Base-by-base conservation (phyloP, 83 land plant genomes). In the Isoetes engelmannii region DNA sequence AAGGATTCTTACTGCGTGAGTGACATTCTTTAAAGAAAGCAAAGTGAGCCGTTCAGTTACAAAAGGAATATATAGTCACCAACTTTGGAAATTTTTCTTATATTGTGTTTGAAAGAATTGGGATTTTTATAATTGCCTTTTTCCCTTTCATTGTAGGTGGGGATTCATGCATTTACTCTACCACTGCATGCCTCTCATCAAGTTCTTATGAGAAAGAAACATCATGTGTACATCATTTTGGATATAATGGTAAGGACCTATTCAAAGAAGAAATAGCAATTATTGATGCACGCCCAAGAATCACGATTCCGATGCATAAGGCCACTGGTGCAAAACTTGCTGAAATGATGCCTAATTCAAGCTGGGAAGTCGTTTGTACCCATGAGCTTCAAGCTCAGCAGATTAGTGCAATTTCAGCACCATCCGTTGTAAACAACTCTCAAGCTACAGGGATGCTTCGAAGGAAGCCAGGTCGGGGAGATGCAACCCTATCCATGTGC, bases 391-490 rank as follows among this genome's bases (percentile, higher is more conserved):
- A 63, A 50, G 74, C 74, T 13, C 15, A 12, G 15, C 55, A 13
- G 3, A 15, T 53, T 15, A 53, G 15, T 15, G 55, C 55, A 13
- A 53, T 13, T 53, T 12, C 55, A 15, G 15, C 55, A 13, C 0
- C 55, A 12, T 13, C 15, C 55, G 2, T 28, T 28, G 13, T 17
- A 12, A 12, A 8, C 0, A 45, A 62, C 12, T 47, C 56, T 20
- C 80, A 75, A 74, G 69, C 72, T 49, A 55, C 68, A 61, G 91
- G 91, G 18, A 65, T 74, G 66, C 86, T 85, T 57, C 83, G 94
- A 68, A 88, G 88, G 73, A 94, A 94, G 80, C 99, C 99, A 75
- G 99, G 99, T 57, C 86, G 99, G 59, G 99, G 99, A 65, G 91
- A 86, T 78, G 79, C 86, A 46, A 94, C 99, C 56, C 77, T 86